Evolutionary conservation across 805 yeast genomes (phyloP).

Genomic region (Zygosaccharomyces siamensis): DNA sequence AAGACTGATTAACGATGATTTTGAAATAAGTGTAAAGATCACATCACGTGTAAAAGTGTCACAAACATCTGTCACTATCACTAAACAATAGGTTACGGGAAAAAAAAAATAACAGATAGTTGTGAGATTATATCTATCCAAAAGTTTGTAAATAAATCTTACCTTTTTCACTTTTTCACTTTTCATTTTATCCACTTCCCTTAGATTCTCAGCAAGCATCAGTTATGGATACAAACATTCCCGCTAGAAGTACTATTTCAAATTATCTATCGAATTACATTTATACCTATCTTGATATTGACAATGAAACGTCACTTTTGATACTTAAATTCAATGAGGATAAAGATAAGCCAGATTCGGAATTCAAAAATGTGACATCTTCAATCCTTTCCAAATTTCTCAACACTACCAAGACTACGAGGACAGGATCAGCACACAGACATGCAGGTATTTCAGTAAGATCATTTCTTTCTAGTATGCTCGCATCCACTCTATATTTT

Average conservation of each 20-base stretch:
- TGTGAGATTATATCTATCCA: background rate
- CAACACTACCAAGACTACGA: slow-evolving; percentile 47
- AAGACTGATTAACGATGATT: background rate
- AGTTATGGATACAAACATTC: slow-evolving; percentile 1
- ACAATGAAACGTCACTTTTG: slow-evolving; percentile 16
- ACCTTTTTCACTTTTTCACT: no score
- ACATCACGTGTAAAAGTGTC: slow-evolving; percentile 1
- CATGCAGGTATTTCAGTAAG: slow-evolving; percentile 55
- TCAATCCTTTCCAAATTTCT: slow-evolving; percentile 34
- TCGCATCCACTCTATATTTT: slow-evolving; percentile 51
- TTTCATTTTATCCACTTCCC: no score
- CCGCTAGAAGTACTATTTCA: background rate
- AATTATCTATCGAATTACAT: slow-evolving; percentile 12
- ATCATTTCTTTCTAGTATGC: slow-evolving; percentile 51
- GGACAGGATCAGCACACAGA: slow-evolving; percentile 54
- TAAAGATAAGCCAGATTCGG: slow-evolving; percentile 8
- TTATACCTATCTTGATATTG: slow-evolving; percentile 17
- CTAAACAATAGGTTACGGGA: background rate
- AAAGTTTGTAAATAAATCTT: no score
- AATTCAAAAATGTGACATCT: slow-evolving; percentile 15
- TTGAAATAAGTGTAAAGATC: background rate
- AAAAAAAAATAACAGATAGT: background rate
- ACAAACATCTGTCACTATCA: slow-evolving; percentile 1
- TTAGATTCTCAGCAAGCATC: no score
- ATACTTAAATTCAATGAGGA: slow-evolving; percentile 12